These are phyloP conservation scores for Dactylis glomerata DNA, from an alignment of 176 grass and related monocot genomes.

Conservation along the genomic window DNA sequence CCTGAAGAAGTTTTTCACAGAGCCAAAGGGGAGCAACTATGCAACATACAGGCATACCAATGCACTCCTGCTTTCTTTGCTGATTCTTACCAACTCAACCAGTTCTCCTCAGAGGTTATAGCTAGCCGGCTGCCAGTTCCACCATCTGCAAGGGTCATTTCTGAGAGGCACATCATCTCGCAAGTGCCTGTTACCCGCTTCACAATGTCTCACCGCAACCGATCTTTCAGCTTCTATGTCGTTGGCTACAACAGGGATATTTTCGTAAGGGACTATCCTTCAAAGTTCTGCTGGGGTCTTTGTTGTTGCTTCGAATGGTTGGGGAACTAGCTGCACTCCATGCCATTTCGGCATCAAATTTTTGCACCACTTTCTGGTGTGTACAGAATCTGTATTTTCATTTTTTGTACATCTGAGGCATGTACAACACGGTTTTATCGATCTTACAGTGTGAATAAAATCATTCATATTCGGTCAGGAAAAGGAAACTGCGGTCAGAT, in stretches of 20 bases:
- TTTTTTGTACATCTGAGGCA: not conserved
- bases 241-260: conserved; percentile 68
- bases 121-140: conserved; percentile 56
- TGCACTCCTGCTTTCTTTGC: conserved; percentile 93
- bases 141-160: conserved; percentile 66
- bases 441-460: conserved; percentile 2
- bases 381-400: not conserved
- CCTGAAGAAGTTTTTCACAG: conserved; percentile 85
- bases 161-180: conserved; percentile 76
- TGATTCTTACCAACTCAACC: conserved; percentile 82
- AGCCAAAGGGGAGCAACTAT: conserved; percentile 76
- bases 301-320: conserved; percentile 94
- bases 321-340: conserved; percentile 10
- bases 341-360: not conserved
- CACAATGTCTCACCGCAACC: conserved; percentile 57
- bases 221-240: conserved; percentile 76
- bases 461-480: not conserved
- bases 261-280: conserved; percentile 80
- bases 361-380: not conserved
- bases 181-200: conserved; percentile 77
- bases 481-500: no score
- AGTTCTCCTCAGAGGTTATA: conserved; percentile 82
- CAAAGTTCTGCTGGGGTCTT: conserved; percentile 78
- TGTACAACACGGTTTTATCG: not conserved
- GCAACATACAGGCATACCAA: conserved; percentile 90